A percentile compares a stretch with the other conserved stretches of the same genome.
These are phyloP conservation scores for Tremella yokohamensis DNA, from an alignment of 768 basidiomycete genomes.

Conservation along the genomic window DNA sequence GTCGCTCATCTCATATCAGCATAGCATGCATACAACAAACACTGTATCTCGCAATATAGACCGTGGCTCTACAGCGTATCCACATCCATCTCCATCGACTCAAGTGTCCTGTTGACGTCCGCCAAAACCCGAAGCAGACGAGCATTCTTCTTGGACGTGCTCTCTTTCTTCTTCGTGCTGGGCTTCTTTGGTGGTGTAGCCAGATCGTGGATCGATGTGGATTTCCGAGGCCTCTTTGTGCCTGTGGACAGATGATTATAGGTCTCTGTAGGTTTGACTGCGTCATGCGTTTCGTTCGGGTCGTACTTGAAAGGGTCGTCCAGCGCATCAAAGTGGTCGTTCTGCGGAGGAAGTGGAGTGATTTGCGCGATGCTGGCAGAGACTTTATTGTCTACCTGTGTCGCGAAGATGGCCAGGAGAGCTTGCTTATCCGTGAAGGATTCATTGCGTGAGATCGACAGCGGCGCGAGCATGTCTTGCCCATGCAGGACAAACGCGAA, in stretches of 20 bases:
- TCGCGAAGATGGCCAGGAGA: not conserved
- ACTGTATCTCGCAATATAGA: too few relatives aligned
- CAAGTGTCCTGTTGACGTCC: slow-evolving; percentile 30
- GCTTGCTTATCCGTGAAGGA: not conserved
- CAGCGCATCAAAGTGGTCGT: too few relatives aligned
- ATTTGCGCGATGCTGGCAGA: not conserved
- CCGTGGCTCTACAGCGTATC: too few relatives aligned
- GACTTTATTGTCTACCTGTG: not conserved
- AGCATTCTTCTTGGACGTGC: slow-evolving; percentile 32
- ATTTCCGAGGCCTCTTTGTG: not conserved
- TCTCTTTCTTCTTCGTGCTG: slow-evolving; percentile 8
- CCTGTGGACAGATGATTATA: not conserved
- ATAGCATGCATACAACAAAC: too few relatives aligned
- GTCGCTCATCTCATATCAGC: too few relatives aligned
- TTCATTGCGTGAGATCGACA: slow-evolving; percentile 4
- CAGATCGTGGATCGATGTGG: not conserved
- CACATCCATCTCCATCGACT: slow-evolving; percentile 7
- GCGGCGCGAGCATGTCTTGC: not conserved
- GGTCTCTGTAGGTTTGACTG: too few relatives aligned
- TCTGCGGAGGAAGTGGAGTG: not conserved
- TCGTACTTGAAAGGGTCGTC: not conserved
- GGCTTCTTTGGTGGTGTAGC: not conserved
- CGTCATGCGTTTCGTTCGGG: not conserved
- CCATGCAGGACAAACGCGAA: not conserved
- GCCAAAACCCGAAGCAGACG: slow-evolving; percentile 25